phyloP scores from a whole-genome alignment of 192 early-diverging fungal species.

The Coemansia sp. region DNA sequence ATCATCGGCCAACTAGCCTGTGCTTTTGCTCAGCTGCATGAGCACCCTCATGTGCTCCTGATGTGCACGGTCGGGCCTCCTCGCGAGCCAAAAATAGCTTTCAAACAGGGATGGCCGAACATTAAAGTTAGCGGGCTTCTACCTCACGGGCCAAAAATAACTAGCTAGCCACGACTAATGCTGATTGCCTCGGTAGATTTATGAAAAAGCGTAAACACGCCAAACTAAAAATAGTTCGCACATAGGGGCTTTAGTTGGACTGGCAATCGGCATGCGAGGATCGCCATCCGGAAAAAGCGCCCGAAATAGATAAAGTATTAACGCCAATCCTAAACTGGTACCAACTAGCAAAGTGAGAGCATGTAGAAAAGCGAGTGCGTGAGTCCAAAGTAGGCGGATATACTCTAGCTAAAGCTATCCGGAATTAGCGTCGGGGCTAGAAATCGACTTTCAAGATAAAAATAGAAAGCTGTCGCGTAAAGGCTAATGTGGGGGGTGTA shows the following conservation, averaged over 20 bases:
- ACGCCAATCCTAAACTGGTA: background rate
- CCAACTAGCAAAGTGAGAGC: background rate
- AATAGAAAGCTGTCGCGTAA: background rate
- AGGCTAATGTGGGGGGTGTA: background rate
- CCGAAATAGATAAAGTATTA: slow-evolving; percentile 3
- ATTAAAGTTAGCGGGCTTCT: background rate
- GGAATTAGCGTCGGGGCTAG: background rate
- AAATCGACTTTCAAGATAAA: background rate
- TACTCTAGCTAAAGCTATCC: background rate
- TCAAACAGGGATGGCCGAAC: background rate
- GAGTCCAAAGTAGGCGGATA: background rate
- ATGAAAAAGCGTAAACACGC: background rate
- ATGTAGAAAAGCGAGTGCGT: background rate
- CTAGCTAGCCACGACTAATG: background rate
- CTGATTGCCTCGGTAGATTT: background rate
- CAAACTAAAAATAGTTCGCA: background rate
- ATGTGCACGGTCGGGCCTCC: background rate
- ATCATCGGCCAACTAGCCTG: background rate
- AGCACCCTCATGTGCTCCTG: background rate
- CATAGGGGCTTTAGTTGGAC: background rate
- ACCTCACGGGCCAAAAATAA: background rate
- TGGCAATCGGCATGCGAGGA: background rate
- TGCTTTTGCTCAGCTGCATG: background rate
- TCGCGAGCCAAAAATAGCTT: background rate
- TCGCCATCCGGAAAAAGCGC: background rate